These are phyloP conservation scores for Talaromyces thailandensis DNA, from an alignment of 495 filamentous ascomycete species.

Conservation along the genomic window DNA sequence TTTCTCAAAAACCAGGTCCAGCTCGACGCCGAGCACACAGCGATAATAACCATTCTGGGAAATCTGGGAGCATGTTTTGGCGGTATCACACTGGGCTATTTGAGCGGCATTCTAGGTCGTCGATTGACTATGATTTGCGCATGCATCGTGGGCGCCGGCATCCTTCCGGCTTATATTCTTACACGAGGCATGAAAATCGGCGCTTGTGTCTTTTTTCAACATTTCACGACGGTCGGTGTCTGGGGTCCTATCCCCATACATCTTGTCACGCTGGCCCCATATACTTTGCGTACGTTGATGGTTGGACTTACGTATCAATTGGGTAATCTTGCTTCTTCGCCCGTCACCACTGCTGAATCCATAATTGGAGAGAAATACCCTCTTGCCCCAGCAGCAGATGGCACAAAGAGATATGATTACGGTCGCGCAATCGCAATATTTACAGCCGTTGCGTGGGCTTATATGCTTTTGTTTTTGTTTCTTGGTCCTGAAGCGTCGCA, in stretches of 20 bases:
- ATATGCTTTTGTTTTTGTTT: constrained; percentile 25
- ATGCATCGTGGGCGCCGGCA: constrained; percentile 22
- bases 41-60: constrained; percentile 27
- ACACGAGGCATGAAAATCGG: constrained; percentile 19
- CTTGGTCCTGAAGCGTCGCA: constrained; percentile 27
- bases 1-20: constrained; percentile 29
- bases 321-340: constrained; percentile 26
- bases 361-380: constrained; percentile 28
- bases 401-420: constrained; percentile 22
- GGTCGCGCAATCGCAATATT: constrained; percentile 23
- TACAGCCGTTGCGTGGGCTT: constrained; percentile 22
- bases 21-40: constrained; percentile 19
- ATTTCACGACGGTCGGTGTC: constrained; percentile 26
- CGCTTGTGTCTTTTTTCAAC: constrained; percentile 25
- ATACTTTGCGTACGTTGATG: constrained; percentile 20
- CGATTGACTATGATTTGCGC: constrained; percentile 24
- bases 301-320: constrained; percentile 29
- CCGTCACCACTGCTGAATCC: constrained; percentile 28
- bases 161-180: constrained; percentile 24
- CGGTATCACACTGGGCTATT: constrained; percentile 23
- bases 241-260: constrained; percentile 27
- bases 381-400: constrained; percentile 13
- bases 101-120: constrained; percentile 26
- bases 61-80: constrained; percentile 19
- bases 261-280: constrained; percentile 24